phyloP scores from a whole-genome alignment of 495 filamentous ascomycete genomes.

The Aspergillus indologenus region DNA sequence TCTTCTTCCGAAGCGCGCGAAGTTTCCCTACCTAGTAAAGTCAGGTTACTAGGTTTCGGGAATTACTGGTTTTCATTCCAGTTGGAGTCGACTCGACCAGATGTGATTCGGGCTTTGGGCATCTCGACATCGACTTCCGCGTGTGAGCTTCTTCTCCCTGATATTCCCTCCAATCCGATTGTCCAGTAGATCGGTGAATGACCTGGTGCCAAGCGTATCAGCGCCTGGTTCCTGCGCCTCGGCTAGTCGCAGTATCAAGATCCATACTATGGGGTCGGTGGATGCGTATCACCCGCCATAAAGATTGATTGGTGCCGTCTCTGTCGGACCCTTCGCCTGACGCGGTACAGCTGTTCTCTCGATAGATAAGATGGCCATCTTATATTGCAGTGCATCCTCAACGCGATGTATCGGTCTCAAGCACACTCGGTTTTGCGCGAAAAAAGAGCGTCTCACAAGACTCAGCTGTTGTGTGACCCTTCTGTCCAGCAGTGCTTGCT shows the following conservation, averaged over 20 bases:
- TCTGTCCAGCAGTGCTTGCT: background rate
- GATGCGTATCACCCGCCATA: background rate
- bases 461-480: background rate
- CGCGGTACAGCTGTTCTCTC: background rate
- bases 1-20: constrained; percentile 28
- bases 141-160: background rate
- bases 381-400: background rate
- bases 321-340: background rate
- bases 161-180: constrained; percentile 1
- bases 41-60: constrained; percentile 23
- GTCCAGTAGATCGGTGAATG: constrained; percentile 8
- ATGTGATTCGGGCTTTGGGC: background rate
- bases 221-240: constrained; percentile 13
- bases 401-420: background rate
- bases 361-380: constrained; percentile 4
- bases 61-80: background rate
- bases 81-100: background rate
- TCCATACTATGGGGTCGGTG: background rate
- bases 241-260: background rate
- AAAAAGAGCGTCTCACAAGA: background rate
- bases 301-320: background rate
- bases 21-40: constrained; percentile 33
- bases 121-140: background rate
- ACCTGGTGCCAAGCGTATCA: constrained; percentile 17
- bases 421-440: background rate